Base-by-base conservation (phyloP, 805 yeast genomes). In the Ogataea methanolica region DNA sequence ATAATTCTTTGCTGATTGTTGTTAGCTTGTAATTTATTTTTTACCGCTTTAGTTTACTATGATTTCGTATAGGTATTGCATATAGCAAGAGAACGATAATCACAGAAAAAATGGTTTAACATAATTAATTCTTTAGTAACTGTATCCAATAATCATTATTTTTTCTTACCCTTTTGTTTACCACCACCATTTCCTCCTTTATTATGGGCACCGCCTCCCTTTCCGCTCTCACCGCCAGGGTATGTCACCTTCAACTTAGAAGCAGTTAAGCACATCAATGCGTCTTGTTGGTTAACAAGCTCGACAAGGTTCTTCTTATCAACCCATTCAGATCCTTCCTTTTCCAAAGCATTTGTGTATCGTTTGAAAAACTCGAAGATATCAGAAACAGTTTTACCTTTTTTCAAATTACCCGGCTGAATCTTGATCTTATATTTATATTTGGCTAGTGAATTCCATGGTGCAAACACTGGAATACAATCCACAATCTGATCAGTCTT, bases 401-500 rank as follows among this genome's bases (percentile, higher is more conserved):
- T 91, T 63, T 94, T 94, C 26, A 83, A 82, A 29, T 76, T 72
- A 3, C 88, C 88, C 0, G 96, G 91, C 55, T 82, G 87, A 31
- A 92, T 67, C 63, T 92, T 92, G 34, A 88, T 83, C 62, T 89
- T 89, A 67, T 87, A 90, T 59, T 86, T 83, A 64, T 75, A 79
- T 61, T 85, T 85, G 49, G 71, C 75, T 53, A 94, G 64, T 0
- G 97, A 76, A 12, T 78, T 67, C 96, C 97, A 94, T 2, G 99
- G 99, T 0, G 94, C 97, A 73, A 90, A 92, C 17, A 88, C 82
- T 0, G 97, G 95, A 12, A 92, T 76, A 6, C 86, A 80, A 48
- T 82, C 87, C 11, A 72, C 58, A 11, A 87, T 69, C 3, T 59
- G 68, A 59, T 87, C 96, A 1, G 68, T 61, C 29, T 68, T 58